Evolutionary conservation across 2,329 filamentous ascomycete genomes (phyloP), one percentile per base, ranked within the genome.

Genomic region (Alternaria viburni): DNA sequence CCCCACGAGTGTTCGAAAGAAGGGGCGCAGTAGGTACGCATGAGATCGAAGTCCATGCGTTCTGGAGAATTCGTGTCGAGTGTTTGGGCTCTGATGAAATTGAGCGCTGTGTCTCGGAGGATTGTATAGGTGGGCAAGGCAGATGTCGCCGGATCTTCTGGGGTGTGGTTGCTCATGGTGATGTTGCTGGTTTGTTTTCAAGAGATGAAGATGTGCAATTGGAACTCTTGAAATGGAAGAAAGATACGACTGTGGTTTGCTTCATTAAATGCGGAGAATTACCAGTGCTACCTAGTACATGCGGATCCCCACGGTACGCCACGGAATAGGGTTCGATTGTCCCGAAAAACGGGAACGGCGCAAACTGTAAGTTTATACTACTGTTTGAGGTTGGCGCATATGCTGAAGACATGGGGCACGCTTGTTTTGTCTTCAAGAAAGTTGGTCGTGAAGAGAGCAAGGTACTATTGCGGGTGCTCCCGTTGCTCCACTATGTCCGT

Each of bases 1-100:
- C 77, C 77, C 64, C 69, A 79, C 41, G 59, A 61, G 57, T 77
- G 73, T 7, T 54, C 36, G 62, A 71, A 76, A 26, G 59, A 28
- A 5, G 68, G 44, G 2, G 69, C 59, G 51, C 69, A 67, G 8
- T 69, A 59, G 10, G 67, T 60, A 32, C 61, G 65, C 41, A 78
- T 65, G 12, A 54, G 57, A 9, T 66, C 54, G 6, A 67, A 49
- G 57, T 76, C 45, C 26, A 71, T 66, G 36, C 62, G 62, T 6
- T 46, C 52, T 2, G 61, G 51, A 7, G 32, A 43, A 7, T 32
- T 7, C 5, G 50, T 21, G 26, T 65, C 47, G 36, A 61, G 55
- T 43, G 59, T 49, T 59, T 61, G 64, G 5, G 67, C 65, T n/a
- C 55, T 19, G 28, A 74, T 61, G 61, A 74, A 71, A 36, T 52